These are phyloP conservation scores for Carpinus fangiana DNA, from an alignment of 306 rosid species.

Conservation along the genomic window DNA sequence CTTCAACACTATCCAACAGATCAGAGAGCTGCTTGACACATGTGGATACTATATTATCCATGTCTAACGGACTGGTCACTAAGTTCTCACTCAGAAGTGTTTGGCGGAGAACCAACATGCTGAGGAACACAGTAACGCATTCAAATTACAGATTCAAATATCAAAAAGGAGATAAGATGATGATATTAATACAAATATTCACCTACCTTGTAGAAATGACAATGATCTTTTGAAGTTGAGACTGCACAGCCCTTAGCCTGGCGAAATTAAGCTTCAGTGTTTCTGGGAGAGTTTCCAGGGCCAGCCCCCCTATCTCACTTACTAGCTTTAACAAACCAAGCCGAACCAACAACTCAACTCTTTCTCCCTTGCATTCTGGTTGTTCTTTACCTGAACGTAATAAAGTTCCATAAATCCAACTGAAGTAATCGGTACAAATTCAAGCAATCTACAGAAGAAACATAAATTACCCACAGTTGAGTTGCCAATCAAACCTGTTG, in stretches of 20 bases:
- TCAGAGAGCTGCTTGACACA: slow-evolving; percentile 24
- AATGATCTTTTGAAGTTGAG: slow-evolving; percentile 39
- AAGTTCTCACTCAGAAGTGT: slow-evolving; percentile 31
- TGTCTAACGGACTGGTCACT: slow-evolving; percentile 13
- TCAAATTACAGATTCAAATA: neutral
- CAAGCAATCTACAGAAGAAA: neutral
- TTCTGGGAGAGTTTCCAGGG: slow-evolving; percentile 36
- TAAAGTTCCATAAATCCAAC: slow-evolving; percentile 2
- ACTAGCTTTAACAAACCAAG: slow-evolving; percentile 47
- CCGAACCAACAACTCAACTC: slow-evolving; percentile 37
- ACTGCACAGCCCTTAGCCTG: slow-evolving; percentile 39
- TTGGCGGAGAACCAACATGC: slow-evolving; percentile 37
- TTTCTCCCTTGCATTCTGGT: slow-evolving; percentile 39
- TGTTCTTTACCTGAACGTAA: slow-evolving; percentile 21
- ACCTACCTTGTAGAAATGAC: slow-evolving; percentile 39
- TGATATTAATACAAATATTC: neutral
- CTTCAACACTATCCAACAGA: slow-evolving; percentile 24
- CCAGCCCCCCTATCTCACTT: slow-evolving; percentile 29
- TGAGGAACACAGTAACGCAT: neutral
- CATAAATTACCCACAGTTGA: neutral
- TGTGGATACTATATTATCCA: slow-evolving; percentile 22
- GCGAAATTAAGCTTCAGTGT: slow-evolving; percentile 36
- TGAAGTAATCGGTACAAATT: neutral
- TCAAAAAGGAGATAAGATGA: neutral
- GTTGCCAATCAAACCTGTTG: slow-evolving; percentile 16